phyloP scores from a whole-genome alignment of 768 basidiomycete species.

The Lactarius tabidus region DNA sequence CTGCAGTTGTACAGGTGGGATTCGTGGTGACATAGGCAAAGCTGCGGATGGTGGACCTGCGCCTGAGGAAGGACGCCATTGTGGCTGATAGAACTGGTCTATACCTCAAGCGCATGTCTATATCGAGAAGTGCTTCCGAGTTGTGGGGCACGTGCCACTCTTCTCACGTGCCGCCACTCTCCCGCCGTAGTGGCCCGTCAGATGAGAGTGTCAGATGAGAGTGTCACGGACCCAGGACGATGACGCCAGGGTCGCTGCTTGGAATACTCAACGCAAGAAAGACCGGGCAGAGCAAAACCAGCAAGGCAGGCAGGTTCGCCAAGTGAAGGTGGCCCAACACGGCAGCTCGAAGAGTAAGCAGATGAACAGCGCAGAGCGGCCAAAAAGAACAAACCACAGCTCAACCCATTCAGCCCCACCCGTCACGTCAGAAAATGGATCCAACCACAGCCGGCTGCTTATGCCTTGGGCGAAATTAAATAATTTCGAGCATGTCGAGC shows the following conservation, averaged over 20 bases:
- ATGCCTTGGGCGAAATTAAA: background rate
- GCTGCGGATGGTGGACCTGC: constrained; percentile 43
- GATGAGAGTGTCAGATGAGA: background rate
- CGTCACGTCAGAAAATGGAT: background rate
- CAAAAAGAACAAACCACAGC: background rate
- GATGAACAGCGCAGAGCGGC: background rate
- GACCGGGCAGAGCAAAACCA: background rate
- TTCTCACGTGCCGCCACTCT: too few relatives aligned
- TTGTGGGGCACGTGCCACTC: too few relatives aligned
- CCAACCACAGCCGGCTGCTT: background rate
- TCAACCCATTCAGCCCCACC: background rate
- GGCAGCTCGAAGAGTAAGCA: too few relatives aligned
- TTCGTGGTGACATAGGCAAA: constrained; percentile 70
- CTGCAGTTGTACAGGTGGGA: constrained; percentile 48
- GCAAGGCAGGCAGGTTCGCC: background rate
- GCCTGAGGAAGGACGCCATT: constrained; percentile 44
- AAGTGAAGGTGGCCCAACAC: too few relatives aligned
- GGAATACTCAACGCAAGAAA: background rate
- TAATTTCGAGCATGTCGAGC: background rate
- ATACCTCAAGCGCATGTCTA: too few relatives aligned
- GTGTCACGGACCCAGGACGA: background rate
- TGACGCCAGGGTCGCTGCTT: background rate
- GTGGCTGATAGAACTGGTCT: constrained; percentile 38
- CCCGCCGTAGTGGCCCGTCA: too few relatives aligned
- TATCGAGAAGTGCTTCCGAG: too few relatives aligned